These are phyloP conservation scores for Lathyrus tuberosus DNA, from an alignment of 306 rosid genomes.

Conservation along the genomic window DNA sequence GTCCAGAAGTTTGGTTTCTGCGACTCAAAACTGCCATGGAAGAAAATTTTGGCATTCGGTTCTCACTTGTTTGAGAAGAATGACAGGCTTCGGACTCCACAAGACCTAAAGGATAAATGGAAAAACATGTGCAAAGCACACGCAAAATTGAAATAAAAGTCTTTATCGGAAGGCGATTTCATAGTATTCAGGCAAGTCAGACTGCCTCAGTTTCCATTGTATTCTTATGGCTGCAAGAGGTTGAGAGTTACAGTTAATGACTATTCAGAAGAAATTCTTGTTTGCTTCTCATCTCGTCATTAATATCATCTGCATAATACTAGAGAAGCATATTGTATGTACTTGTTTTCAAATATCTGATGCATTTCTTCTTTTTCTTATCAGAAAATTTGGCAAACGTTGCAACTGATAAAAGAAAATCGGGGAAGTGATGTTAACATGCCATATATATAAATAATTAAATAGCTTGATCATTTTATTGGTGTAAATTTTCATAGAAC, in stretches of 20 bases:
- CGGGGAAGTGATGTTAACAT: background rate
- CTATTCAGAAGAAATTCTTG: background rate
- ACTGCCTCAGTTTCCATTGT: slow-evolving; percentile 3
- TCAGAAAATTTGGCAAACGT: background rate
- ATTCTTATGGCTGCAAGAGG: too few relatives aligned
- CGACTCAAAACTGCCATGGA: slow-evolving; percentile 55
- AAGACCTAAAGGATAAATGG: slow-evolving; percentile 72
- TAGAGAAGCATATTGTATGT: slow-evolving; percentile 1
- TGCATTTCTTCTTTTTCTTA: background rate
- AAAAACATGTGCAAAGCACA: slow-evolving; percentile 54
- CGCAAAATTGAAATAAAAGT: slow-evolving; percentile 34
- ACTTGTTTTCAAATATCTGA: background rate
- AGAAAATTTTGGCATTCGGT: slow-evolving; percentile 61
- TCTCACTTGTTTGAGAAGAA: slow-evolving; percentile 46
- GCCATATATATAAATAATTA: background rate
- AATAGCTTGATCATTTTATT: background rate
- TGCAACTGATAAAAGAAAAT: background rate
- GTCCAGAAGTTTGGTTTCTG: slow-evolving; percentile 43
- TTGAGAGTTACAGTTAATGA: background rate
- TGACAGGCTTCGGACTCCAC: slow-evolving; percentile 43
- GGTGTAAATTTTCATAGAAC: slow-evolving; percentile 4
- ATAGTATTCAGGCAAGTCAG: background rate
- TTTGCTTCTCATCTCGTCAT: background rate
- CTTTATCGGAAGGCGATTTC: slow-evolving; percentile 1
- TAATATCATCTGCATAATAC: background rate